Conservation (phyloP, 306 rosid species). For the Trichosanthes cucumerina region DNA sequence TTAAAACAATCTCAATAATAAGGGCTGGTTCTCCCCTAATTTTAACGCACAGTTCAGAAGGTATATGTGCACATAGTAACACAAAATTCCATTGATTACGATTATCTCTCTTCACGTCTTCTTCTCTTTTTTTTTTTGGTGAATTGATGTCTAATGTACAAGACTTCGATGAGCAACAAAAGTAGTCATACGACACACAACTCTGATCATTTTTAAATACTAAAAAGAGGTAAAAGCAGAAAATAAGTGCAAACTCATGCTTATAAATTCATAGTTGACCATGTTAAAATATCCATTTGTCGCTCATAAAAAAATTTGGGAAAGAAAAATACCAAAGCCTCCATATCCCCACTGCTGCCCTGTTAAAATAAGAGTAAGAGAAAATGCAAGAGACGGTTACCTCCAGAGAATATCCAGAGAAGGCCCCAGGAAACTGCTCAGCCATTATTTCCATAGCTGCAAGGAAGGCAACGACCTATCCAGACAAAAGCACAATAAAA, state of each 20-base stretch:
- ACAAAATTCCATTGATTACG: not conserved
- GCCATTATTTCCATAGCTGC: slow-evolving; percentile 98
- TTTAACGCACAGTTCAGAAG: not conserved
- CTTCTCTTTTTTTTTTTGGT: not conserved
- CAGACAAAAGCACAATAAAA: slow-evolving; percentile 16
- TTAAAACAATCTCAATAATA: slow-evolving; percentile 5
- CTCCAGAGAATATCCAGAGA: slow-evolving; percentile 84
- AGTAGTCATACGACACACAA: not conserved
- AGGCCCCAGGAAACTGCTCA: slow-evolving; percentile 92
- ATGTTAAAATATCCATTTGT: not conserved
- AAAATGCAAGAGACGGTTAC: slow-evolving; percentile 20
- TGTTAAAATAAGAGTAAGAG: not conserved
- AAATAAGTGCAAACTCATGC: not conserved
- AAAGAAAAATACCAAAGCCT: not conserved
- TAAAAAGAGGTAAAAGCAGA: not conserved
- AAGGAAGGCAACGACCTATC: slow-evolving; percentile 87
- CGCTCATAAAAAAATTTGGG: slow-evolving; percentile 2
- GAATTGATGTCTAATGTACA: not conserved
- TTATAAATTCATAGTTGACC: not conserved
- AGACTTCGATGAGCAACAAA: not conserved
- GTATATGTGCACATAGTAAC: not conserved
- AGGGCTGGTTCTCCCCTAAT: not conserved
- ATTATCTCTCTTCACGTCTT: not conserved
- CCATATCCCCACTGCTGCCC: not conserved
- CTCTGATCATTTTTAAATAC: not conserved